These are phyloP conservation scores for Batrachochytrium dendrobatidis DNA, from an alignment of 371 early-diverging fungal genomes.

Conservation along the genomic window DNA sequence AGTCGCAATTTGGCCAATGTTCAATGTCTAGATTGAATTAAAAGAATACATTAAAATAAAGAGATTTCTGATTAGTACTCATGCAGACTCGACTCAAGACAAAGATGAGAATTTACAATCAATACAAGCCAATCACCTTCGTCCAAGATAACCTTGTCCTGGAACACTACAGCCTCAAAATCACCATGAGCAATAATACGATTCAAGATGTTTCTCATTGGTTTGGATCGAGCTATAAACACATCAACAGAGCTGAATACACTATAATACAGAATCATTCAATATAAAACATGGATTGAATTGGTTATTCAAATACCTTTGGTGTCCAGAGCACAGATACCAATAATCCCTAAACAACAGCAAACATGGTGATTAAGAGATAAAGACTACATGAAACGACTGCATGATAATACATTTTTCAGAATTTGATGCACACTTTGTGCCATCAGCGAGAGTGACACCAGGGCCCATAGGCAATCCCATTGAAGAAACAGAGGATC, in stretches of 20 bases:
- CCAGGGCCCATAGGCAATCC: too few relatives aligned
- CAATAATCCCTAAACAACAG: slow-evolving; percentile 55
- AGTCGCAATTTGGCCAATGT: slow-evolving; percentile 94
- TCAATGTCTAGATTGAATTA: slow-evolving; percentile 52
- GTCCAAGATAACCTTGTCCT: slow-evolving; percentile 92
- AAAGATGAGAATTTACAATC: neutral
- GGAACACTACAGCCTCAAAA: slow-evolving; percentile 87
- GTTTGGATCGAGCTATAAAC: slow-evolving; percentile 82
- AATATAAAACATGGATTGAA: neutral
- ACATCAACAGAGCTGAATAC: neutral
- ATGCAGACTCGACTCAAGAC: too few relatives aligned
- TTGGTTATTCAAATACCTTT: slow-evolving; percentile 37
- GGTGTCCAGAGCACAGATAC: slow-evolving; percentile 88
- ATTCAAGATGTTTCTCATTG: slow-evolving; percentile 92
- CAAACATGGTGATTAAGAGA: too few relatives aligned
- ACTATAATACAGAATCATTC: neutral
- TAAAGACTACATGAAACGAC: too few relatives aligned
- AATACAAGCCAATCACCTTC: slow-evolving; percentile 56
- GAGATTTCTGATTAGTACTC: too few relatives aligned
- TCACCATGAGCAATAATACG: slow-evolving; percentile 65
- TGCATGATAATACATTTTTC: too few relatives aligned
- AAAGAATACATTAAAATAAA: too few relatives aligned
- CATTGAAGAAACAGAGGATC: too few relatives aligned
- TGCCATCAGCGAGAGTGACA: too few relatives aligned
- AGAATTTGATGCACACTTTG: too few relatives aligned